A percentile compares a stretch with the other conserved stretches of the same genome.
Conservation (phyloP, 164 flowering plant species). For the Echeveria elegans region DNA sequence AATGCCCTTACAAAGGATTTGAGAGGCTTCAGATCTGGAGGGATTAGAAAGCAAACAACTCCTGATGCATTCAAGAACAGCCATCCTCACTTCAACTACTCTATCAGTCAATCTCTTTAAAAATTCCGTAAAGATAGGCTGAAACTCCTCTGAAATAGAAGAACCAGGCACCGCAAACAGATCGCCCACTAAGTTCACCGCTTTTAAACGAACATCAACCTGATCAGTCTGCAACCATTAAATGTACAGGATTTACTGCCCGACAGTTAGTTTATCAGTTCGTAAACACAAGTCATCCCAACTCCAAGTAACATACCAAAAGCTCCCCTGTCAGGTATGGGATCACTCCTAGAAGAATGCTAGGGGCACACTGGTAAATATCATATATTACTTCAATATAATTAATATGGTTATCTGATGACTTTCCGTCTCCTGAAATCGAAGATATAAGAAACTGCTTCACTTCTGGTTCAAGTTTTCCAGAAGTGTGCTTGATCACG, state of each 20-base stretch:
- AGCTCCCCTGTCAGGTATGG: constrained; percentile 87
- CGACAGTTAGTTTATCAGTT: background rate
- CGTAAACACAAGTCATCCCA: background rate
- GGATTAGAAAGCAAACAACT: constrained; percentile 68
- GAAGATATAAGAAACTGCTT: constrained; percentile 84
- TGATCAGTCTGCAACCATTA: constrained; percentile 60
- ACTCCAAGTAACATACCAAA: constrained; percentile 43
- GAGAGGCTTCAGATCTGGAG: constrained; percentile 62
- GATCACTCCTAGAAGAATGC: constrained; percentile 60
- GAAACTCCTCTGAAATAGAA: constrained; percentile 54
- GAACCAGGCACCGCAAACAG: constrained; percentile 63
- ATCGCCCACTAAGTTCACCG: constrained; percentile 74
- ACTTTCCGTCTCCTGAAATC: constrained; percentile 63
- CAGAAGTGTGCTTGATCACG: constrained; percentile 72
- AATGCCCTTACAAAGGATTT: constrained; percentile 52
- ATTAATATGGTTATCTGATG: constrained; percentile 37
- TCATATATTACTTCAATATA: constrained; percentile 85
- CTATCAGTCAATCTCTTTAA: constrained; percentile 89
- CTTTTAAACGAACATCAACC: constrained; percentile 63
- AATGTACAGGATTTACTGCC: background rate
- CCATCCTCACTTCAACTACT: constrained; percentile 71
- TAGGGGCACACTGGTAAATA: constrained; percentile 84
- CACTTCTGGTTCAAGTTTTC: constrained; percentile 73
- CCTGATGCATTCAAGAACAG: constrained; percentile 65
- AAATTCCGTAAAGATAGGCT: constrained; percentile 74